These are phyloP conservation scores for Phoma herbarum DNA, from an alignment of 2,329 filamentous ascomycete genomes.

Conservation along the genomic window DNA sequence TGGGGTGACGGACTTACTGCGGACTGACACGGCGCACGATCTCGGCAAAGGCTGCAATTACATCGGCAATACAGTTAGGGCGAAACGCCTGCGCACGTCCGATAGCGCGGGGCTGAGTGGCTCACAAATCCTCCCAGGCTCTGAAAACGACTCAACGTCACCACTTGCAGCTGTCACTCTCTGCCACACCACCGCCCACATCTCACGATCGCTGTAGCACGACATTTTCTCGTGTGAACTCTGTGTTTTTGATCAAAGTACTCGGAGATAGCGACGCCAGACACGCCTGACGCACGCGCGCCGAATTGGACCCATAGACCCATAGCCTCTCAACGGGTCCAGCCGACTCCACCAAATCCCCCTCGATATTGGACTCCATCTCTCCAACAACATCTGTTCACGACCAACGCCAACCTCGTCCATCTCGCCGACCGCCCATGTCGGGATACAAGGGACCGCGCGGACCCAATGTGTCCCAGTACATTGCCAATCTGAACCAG, in stretches of 20 bases:
- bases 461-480: slow-evolving; percentile 87
- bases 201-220: slow-evolving; percentile 7
- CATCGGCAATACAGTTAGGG: slow-evolving; percentile 14
- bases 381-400: slow-evolving; percentile 21
- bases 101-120: slow-evolving; percentile 22
- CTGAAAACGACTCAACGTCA: slow-evolving; percentile 23
- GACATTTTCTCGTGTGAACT: slow-evolving; percentile 3
- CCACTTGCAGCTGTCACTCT: slow-evolving; percentile 18
- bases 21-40: slow-evolving; percentile 6
- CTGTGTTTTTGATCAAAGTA: background rate
- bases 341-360: slow-evolving; percentile 27
- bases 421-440: slow-evolving; percentile 59
- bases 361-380: slow-evolving; percentile 27
- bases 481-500: slow-evolving; percentile 84
- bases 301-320: slow-evolving; percentile 17
- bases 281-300: slow-evolving; percentile 30
- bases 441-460: slow-evolving; percentile 78
- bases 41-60: slow-evolving; percentile 21
- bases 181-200: slow-evolving; percentile 2
- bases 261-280: slow-evolving; percentile 5
- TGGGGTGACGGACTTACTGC: slow-evolving; percentile 11
- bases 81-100: slow-evolving; percentile 9
- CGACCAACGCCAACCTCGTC: slow-evolving; percentile 16
- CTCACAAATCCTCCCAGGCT: slow-evolving; percentile 21
- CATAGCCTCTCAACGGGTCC: slow-evolving; percentile 19